phyloP scores from a whole-genome alignment of 1,139 yeast species.

The Pichia sp. region DNA sequence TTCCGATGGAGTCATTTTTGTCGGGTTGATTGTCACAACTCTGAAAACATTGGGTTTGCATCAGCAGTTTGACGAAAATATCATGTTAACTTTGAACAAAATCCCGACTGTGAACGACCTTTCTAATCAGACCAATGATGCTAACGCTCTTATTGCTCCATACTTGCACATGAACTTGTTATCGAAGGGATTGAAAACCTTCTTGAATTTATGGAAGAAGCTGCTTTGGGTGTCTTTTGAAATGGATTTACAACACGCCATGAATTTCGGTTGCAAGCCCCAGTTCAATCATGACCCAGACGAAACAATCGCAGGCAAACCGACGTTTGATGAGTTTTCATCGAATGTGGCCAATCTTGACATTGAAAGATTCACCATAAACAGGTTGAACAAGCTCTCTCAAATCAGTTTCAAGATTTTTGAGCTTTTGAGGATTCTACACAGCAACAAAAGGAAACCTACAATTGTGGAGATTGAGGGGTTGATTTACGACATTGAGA shows the following conservation, averaged over 20 bases:
- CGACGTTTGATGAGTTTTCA: conserved; percentile 17
- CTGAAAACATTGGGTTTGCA: conserved; percentile 40
- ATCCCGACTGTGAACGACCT: not conserved
- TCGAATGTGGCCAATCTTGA: conserved; percentile 12
- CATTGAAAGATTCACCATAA: conserved; percentile 14
- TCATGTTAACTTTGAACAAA: not conserved
- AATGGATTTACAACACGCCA: conserved; percentile 32
- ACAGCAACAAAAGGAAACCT: conserved; percentile 13
- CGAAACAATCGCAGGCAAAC: conserved; percentile 23
- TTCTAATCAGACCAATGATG: not conserved
- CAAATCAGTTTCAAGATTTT: conserved; percentile 9
- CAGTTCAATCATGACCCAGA: conserved; percentile 24
- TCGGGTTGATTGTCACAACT: conserved; percentile 34
- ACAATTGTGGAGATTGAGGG: conserved; percentile 11
- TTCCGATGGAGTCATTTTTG: conserved; percentile 28
- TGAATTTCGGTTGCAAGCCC: conserved; percentile 34
- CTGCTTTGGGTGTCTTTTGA: conserved; percentile 24
- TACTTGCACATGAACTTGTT: conserved; percentile 4
- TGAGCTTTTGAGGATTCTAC: conserved; percentile 14
- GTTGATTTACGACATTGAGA: conserved; percentile 3
- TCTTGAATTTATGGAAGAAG: conserved; percentile 21
- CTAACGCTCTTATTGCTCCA: conserved; percentile 1
- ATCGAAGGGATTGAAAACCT: conserved; percentile 8
- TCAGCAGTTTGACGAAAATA: conserved; percentile 28
- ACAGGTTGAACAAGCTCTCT: conserved; percentile 12